These are phyloP conservation scores for Akanthomyces muscarius DNA, from an alignment of 2,329 filamentous ascomycete genomes.

Conservation along the genomic window DNA sequence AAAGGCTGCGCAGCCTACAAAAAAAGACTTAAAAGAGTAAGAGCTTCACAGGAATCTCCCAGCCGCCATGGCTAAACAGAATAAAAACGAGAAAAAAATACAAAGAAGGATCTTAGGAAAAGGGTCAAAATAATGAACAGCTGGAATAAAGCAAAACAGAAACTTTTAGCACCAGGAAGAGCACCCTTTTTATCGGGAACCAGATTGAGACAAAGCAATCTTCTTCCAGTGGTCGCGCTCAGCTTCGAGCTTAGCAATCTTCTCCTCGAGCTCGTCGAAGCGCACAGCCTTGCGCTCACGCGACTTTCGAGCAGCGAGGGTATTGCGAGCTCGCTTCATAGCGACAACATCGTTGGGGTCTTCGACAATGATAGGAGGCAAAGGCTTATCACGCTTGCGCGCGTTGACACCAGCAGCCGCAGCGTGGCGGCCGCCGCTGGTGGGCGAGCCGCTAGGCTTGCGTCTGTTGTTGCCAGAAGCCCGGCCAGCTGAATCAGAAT, in stretches of 20 bases:
- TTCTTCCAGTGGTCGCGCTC: conserved; percentile 65
- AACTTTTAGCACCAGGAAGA: conserved; percentile 20
- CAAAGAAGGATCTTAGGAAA: conserved; percentile 5
- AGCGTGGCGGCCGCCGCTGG: conserved; percentile 56
- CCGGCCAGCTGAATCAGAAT: conserved; percentile 44
- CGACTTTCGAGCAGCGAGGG: conserved; percentile 88
- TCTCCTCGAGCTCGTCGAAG: conserved; percentile 68
- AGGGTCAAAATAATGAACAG: neutral
- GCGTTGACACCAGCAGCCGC: conserved; percentile 65
- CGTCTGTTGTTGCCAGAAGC: conserved; percentile 40
- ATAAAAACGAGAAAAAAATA: conserved; percentile 2
- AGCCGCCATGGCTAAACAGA: conserved; percentile 14
- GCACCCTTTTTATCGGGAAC: conserved; percentile 28
- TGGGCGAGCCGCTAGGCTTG: conserved; percentile 45
- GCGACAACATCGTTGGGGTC: conserved; percentile 72
- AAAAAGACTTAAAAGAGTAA: neutral
- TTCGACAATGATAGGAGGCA: conserved; percentile 72
- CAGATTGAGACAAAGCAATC: conserved; percentile 43
- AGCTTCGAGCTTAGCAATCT: conserved; percentile 65
- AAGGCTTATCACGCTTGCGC: conserved; percentile 74
- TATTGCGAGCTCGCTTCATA: conserved; percentile 91
- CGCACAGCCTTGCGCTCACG: conserved; percentile 79
- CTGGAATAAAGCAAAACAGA: conserved; percentile 20
- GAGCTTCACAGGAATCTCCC: conserved; percentile 12
- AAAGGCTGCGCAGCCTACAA: neutral